Conservation (phyloP, 2,329 filamentous ascomycete species). For the Fusarium sp. region DNA sequence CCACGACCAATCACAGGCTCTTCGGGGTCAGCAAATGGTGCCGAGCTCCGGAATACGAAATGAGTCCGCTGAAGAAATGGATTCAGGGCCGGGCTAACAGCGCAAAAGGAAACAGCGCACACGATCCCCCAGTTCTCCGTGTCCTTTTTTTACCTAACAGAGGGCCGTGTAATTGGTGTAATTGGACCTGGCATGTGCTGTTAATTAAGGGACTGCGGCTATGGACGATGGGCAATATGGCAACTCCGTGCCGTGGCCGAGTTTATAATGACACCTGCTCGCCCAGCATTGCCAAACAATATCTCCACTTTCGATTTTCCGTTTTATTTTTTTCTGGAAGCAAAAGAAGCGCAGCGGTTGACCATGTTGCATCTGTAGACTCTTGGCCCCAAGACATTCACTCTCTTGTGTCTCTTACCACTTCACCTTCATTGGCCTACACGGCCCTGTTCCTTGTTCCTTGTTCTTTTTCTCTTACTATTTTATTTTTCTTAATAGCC, state of each 20-base stretch:
- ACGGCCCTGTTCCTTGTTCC: neutral
- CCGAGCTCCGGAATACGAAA: slow-evolving; percentile 32
- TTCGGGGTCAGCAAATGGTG: slow-evolving; percentile 15
- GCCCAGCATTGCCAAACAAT: neutral
- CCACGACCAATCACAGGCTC: neutral
- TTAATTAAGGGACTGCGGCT: slow-evolving; percentile 8
- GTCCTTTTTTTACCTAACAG: slow-evolving; percentile 18
- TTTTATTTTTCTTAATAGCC: neutral
- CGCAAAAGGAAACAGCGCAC: slow-evolving; percentile 25
- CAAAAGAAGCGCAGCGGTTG: slow-evolving; percentile 3
- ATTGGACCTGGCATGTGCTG: neutral
- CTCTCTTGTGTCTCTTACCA: neutral
- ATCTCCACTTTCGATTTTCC: slow-evolving; percentile 2
- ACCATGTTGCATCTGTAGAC: slow-evolving; percentile 3
- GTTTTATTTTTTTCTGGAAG: slow-evolving; percentile 21
- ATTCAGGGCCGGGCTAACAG: neutral
- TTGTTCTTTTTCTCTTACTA: neutral
- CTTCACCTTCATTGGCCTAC: neutral
- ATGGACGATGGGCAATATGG: neutral
- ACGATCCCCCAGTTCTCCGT: slow-evolving; percentile 8
- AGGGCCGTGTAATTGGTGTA: slow-evolving; percentile 1
- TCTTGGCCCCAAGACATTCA: neutral
- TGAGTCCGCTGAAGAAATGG: slow-evolving; percentile 11
- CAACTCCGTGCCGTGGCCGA: slow-evolving; percentile 5
- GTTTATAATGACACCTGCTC: slow-evolving; percentile 10